These are phyloP conservation scores for Pueraria montana DNA, from an alignment of 306 rosid species.

Conservation along the genomic window DNA sequence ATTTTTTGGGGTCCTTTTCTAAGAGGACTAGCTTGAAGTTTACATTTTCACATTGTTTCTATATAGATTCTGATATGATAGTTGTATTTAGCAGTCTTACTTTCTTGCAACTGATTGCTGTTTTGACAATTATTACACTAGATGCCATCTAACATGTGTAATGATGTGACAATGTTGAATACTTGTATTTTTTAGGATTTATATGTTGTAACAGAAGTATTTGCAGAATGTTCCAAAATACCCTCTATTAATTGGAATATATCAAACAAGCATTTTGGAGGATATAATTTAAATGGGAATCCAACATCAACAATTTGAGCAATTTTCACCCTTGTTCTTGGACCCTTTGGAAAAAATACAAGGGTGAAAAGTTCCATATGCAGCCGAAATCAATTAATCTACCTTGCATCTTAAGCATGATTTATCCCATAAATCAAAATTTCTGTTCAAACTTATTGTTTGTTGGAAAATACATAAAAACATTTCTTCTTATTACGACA, in stretches of 20 bases:
- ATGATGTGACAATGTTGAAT: background rate
- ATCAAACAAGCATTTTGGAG: background rate
- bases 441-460: conserved; percentile 48
- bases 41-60: background rate
- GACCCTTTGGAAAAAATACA: background rate
- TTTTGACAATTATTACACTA: conserved; percentile 22
- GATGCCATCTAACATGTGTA: conserved; percentile 37
- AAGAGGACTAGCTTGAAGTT: conserved; percentile 30
- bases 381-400: background rate
- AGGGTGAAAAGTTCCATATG: background rate
- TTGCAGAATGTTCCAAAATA: background rate
- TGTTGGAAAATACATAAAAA: background rate
- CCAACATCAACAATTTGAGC: background rate
- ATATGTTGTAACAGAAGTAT: conserved; percentile 29
- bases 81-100: conserved; percentile 43
- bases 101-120: conserved; percentile 37
- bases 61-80: conserved; percentile 31
- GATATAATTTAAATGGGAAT: conserved; percentile 3
- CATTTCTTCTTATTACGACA: background rate
- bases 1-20: conserved; percentile 28
- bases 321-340: background rate
- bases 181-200: conserved; percentile 19
- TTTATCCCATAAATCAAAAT: conserved; percentile 36
- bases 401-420: conserved; percentile 44
- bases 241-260: background rate